Base-by-base conservation (phyloP, 139 green algal species). In the Yamagishiella unicocca region DNA sequence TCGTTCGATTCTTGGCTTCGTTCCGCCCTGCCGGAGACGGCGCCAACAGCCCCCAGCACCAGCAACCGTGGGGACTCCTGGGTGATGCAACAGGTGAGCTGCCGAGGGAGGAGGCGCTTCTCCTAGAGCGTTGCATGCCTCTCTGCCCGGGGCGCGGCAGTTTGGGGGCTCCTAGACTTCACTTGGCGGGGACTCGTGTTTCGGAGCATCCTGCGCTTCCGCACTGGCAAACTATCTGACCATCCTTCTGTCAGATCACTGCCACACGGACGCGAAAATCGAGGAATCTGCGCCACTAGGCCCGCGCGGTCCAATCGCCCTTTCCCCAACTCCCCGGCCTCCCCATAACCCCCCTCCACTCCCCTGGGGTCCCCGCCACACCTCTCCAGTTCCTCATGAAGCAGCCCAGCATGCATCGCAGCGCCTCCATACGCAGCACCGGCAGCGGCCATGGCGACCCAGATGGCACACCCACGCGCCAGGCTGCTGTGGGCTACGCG, bases 1-100 rank as follows among this genome's bases (percentile, higher is more conserved):
- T 71, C 61, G 19, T 67, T 89, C 46, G 91, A 94, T 67, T 85
- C 86, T 21, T 94, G 91, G 91, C 64, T 92, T 12, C 90, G 91
- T 10, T 87, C 89, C 29, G 87, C 87, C 14, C 87, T 94, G 31
- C 89, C 89, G 31, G 89, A 91, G 55, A 54, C 62, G 1, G 29
- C 73, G 2, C 31, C 74, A 22, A 21, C 79, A 0, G 27, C 79
- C 29, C 43, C 68, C 31, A 46, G 31, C 38, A 74, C 4, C 66
- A 58, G 9, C 50, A 31, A 19, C 66, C 50, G 50, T 4, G 14
- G 77, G 31, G 61, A 90, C 19, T 54, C 21, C 7, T 86, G 64
- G 62, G 64, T 77, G 10, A 86, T 86, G 80, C 80, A 86, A 31
- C 80, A 85, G 61, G 79, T 85, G 43, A 2, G 79, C 24, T n/a